These are phyloP conservation scores for Symbiodinium natans DNA, from an alignment of 73 alveolate species.

Conservation along the genomic window DNA sequence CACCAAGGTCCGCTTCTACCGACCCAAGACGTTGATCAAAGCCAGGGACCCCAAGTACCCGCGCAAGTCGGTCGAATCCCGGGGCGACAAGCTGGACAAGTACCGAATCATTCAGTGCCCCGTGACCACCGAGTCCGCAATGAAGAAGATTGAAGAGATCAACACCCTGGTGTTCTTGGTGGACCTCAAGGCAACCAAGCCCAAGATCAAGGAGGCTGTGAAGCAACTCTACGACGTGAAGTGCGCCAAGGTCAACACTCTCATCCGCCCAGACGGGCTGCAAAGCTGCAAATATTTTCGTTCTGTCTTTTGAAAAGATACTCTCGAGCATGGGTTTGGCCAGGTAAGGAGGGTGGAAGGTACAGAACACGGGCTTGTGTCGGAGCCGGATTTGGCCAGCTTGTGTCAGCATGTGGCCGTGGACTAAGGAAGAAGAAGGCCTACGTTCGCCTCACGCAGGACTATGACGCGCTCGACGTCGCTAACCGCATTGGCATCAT, in stretches of 20 bases:
- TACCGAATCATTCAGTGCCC: constrained; percentile 95
- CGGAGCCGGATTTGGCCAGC: no score
- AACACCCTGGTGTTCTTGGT: constrained; percentile 97
- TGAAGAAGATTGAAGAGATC: constrained; percentile 97
- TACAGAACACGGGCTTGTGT: no score
- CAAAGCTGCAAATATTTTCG: not conserved
- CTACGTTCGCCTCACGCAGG: constrained; percentile 95
- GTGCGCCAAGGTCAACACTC: constrained; percentile 96
- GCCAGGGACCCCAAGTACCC: constrained; percentile 68
- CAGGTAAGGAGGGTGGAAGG: no score
- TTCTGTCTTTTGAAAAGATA: no score
- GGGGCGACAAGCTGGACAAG: constrained; percentile 70
- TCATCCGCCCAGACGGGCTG: constrained; percentile 96
- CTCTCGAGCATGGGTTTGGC: not conserved
- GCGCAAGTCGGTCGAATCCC: constrained; percentile 44
- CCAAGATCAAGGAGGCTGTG: constrained; percentile 96
- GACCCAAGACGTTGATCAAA: constrained; percentile 59
- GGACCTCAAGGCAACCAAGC: constrained; percentile 96
- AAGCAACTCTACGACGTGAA: constrained; percentile 95
- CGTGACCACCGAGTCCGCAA: constrained; percentile 96
- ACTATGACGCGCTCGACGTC: constrained; percentile 96
- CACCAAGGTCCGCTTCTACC: constrained; percentile 1
- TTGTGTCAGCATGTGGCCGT: no score
- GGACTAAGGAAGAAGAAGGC: constrained; percentile 97
- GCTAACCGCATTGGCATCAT: constrained; percentile 97